Conservation (phyloP, 2,329 filamentous ascomycete genomes). For the Septoria linicola region DNA sequence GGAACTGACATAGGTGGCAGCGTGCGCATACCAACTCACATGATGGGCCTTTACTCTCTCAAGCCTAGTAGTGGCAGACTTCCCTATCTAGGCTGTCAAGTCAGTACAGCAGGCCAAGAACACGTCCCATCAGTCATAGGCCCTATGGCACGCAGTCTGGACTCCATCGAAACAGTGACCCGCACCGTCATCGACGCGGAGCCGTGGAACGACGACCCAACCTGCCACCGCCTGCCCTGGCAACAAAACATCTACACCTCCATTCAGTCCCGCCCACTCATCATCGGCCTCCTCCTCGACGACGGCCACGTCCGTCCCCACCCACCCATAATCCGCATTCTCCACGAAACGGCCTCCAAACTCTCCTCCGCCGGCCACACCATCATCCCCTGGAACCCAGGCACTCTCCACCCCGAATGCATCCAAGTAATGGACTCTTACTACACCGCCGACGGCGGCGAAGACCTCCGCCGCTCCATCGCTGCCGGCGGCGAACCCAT, state of each 20-base stretch:
- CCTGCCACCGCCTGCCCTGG: constrained; percentile 46
- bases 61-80: constrained; percentile 55
- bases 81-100: constrained; percentile 58
- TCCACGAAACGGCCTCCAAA: constrained; percentile 17
- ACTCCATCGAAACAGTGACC: constrained; percentile 49
- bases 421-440: constrained; percentile 60
- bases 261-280: constrained; percentile 19
- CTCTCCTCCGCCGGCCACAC: constrained; percentile 42
- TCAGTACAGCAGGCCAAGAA: constrained; percentile 63
- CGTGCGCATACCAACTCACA: constrained; percentile 50
- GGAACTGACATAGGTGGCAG: constrained; percentile 56
- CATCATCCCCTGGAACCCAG: constrained; percentile 43
- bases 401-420: constrained; percentile 44
- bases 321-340: constrained; percentile 26
- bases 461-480: constrained; percentile 60
- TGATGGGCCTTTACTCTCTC: constrained; percentile 52
- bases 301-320: constrained; percentile 32
- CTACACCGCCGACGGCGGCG: constrained; percentile 62
- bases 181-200: constrained; percentile 35
- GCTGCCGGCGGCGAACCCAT: constrained; percentile 58
- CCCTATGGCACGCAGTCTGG: constrained; percentile 55
- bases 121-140: constrained; percentile 64
- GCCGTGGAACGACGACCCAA: constrained; percentile 47
- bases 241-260: constrained; percentile 33
- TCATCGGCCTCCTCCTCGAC: constrained; percentile 29